Evolutionary conservation across 2,329 filamentous ascomycete genomes (phyloP).

Genomic region (Fusarium oligoseptatum): DNA sequence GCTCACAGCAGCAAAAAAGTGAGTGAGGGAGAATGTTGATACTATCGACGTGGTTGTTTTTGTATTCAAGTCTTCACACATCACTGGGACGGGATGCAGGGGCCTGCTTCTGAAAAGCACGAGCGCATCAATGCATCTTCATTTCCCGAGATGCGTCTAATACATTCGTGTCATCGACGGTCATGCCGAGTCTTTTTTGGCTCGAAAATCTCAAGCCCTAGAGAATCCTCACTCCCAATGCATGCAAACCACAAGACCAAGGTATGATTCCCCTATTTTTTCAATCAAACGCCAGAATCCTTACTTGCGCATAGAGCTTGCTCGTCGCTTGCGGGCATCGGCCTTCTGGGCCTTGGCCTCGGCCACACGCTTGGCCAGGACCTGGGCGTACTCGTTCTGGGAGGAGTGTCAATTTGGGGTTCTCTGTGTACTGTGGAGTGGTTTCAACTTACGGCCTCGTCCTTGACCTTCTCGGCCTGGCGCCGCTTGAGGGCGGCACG

Average conservation of each 20-base stretch:
- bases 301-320: conserved; percentile 95
- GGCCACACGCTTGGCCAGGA: conserved; percentile 96
- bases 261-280: conserved; percentile 52
- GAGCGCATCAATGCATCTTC: conserved; percentile 50
- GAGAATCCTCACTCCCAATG: conserved; percentile 57
- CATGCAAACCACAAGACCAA: conserved; percentile 58
- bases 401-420: no score
- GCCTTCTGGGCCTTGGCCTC: conserved; percentile 96
- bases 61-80: conserved; percentile 1
- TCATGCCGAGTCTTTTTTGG: conserved; percentile 32
- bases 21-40: neutral
- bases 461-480: conserved; percentile 96
- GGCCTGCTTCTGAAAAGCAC: conserved; percentile 28
- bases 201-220: conserved; percentile 47
- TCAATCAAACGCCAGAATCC: conserved; percentile 55
- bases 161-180: conserved; percentile 50
- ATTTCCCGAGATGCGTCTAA: conserved; percentile 54
- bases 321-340: conserved; percentile 96
- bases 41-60: neutral
- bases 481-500: conserved; percentile 98
- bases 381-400: conserved; percentile 95
- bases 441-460: conserved; percentile 86
- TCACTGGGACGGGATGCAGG: neutral
- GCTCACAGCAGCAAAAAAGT: neutral
- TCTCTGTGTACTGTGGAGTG: accelerated